Conservation (phyloP, 345 rosid species). For the Eucalyptus leucophloia region DNA sequence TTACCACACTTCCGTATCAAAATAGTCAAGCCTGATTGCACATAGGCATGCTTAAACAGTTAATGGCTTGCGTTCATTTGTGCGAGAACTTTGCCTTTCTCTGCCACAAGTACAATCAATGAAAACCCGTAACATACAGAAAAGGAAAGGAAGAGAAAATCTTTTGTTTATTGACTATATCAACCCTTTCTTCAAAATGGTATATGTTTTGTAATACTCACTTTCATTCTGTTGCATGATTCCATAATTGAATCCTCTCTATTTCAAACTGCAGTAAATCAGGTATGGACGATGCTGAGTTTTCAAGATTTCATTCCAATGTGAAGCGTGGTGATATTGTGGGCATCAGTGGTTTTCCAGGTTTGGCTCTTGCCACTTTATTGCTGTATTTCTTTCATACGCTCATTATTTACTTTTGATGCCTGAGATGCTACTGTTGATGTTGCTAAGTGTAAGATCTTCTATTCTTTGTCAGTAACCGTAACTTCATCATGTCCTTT, state of each 20-base stretch:
- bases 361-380: slow-evolving; percentile 14
- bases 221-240: neutral
- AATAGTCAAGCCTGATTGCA: neutral
- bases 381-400: neutral
- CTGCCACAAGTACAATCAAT: neutral
- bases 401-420: neutral
- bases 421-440: neutral
- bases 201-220: neutral
- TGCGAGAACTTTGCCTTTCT: neutral
- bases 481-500: neutral
- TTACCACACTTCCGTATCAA: neutral
- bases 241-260: neutral
- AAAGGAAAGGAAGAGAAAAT: neutral
- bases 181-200: neutral
- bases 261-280: slow-evolving; percentile 45
- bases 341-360: slow-evolving; percentile 93
- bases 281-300: slow-evolving; percentile 50
- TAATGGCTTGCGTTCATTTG: neutral
- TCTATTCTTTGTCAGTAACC: neutral
- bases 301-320: slow-evolving; percentile 48
- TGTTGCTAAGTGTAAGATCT: neutral
- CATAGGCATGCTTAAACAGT: neutral
- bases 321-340: slow-evolving; percentile 95
- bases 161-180: neutral
- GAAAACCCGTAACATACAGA: neutral